Evolutionary conservation across 208 protist species (phyloP), one percentile per base, ranked within the genome.

Genomic region (Trypanosoma melophagium): DNA sequence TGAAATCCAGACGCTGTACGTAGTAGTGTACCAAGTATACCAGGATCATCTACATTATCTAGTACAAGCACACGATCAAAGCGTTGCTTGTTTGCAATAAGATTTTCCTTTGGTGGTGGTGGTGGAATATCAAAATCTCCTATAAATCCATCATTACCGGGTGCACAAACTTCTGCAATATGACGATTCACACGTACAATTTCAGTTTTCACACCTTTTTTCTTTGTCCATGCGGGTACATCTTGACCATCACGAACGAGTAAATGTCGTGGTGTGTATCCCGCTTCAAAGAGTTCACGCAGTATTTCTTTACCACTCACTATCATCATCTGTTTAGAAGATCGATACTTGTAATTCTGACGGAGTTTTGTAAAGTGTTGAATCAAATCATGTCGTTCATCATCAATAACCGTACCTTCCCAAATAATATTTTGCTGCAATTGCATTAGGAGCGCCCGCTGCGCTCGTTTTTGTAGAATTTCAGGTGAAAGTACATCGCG

Each of bases 1-100:
- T 92, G 84, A 69, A 94, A 94, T 1, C 83, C 88, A 9, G 76
- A 75, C 25, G 92, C 89, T 16, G 89, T 89, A 50, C 92, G 79
- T 28, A 96, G 66, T 16, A 96, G 40, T 16, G 92, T 95, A 24
- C 92, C 92, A 0, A 96, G 71, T 35, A 83, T 50, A 24, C 92
- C 92, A 9, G 86, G 80, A 68, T 96, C 92, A 54, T 89, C 79
- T 3, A 96, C 84, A 69, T 96, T 96, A 73, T 96, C 92, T 12
- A 96, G 81, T 24, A 96, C 92, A 17, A 96, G 78, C 24, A 96
- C 78, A 16, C 87, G 84, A n/a, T 85, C 79, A 54, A 95, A 61
- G 1, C 83, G 87, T 56, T 95, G 84, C 59, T 92, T 83, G 60
- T 94, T 95, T 0, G 89, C 89, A 19, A 96, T 94, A 44, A 96